Evolutionary conservation across 768 basidiomycete species (phyloP), one percentile per base, ranked within the genome.

Genomic region (Podaxis rugospora): DNA sequence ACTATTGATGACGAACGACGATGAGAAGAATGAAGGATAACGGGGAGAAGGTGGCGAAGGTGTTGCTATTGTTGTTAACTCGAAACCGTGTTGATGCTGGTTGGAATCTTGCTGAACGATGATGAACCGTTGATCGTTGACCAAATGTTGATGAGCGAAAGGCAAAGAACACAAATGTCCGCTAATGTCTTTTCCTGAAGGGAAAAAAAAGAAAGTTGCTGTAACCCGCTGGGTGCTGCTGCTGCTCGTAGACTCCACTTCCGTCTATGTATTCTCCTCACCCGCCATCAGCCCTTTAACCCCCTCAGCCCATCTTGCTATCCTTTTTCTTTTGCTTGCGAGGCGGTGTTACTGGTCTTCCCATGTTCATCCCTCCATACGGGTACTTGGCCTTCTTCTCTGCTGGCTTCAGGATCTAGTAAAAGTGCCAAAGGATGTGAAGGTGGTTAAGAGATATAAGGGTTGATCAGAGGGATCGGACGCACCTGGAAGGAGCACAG

Each of bases 261-360:
- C 28, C 55, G 27, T 39, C 39, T 55, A 40, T 54, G 25, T 57
- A 35, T 25, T n/a, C 42, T 16, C 40, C 13, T 13, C 57, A 28
- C 36, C 46, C 46, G 80, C 72, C 21, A 23, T 11, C 44, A 27
- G 50, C 39, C 57, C 62, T 50, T 50, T 5, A 9, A 18, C 47
- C 32, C 61, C 32, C 42, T 65, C 63, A 68, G 54, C 66, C 66
- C 69, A 66, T 69, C 82, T 91, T 92, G 78, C 79, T 85, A 68
- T 90, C 92, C 82, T 94, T 94, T 86, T 95, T 95, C 90, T 95
- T 96, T 78, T 89, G 88, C 83, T 96, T 97, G 76, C 95, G 92
- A 63, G 95, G 95, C 64, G 95, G 95, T 65, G 95, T 98, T 67
- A 95, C 90, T 4, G 91, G 93, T 66, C 93, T 84, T 25, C 88